phyloP scores from a whole-genome alignment of 2,329 filamentous ascomycete genomes.

The Macroventuria anomochaeta region DNA sequence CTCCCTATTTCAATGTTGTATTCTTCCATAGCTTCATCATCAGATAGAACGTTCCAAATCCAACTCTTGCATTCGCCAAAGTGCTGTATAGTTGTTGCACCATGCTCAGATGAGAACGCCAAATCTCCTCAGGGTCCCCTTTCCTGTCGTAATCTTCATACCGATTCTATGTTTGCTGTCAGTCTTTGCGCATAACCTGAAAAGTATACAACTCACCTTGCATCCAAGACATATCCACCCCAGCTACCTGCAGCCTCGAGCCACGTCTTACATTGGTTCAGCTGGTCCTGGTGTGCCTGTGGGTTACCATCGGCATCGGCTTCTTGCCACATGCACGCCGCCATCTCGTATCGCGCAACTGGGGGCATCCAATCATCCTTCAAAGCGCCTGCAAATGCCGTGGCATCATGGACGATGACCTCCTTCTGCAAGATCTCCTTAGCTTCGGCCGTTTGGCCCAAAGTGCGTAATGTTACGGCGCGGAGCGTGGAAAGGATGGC shows the following conservation, averaged over 20 bases:
- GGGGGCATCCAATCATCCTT: slow-evolving; percentile 76
- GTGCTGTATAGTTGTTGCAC: neutral
- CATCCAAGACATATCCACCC: slow-evolving; percentile 76
- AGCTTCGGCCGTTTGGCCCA: slow-evolving; percentile 70
- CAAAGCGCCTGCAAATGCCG: slow-evolving; percentile 63
- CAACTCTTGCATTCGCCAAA: neutral
- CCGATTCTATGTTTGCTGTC: slow-evolving; percentile 57
- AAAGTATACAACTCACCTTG: slow-evolving; percentile 53
- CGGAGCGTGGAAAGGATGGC: slow-evolving; percentile 71
- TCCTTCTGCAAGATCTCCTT: slow-evolving; percentile 66
- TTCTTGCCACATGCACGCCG: slow-evolving; percentile 79
- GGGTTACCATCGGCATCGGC: slow-evolving; percentile 48
- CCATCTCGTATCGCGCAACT: slow-evolving; percentile 85
- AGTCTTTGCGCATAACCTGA: neutral
- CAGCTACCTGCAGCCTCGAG: slow-evolving; percentile 72
- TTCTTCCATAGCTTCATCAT: neutral
- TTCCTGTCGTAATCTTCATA: slow-evolving; percentile 72
- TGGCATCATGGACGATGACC: slow-evolving; percentile 65
- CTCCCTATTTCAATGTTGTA: neutral
- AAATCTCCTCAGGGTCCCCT: slow-evolving; percentile 64
- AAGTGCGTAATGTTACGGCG: slow-evolving; percentile 69
- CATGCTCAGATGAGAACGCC: slow-evolving; percentile 24
- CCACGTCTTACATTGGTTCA: slow-evolving; percentile 68
- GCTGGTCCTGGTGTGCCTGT: slow-evolving; percentile 52
- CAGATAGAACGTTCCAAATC: neutral